A percentile compares a stretch with the other conserved stretches of the same genome.
Evolutionary conservation across 2,329 filamentous ascomycete genomes (phyloP).

Genomic region (Fusarium nodosum): DNA sequence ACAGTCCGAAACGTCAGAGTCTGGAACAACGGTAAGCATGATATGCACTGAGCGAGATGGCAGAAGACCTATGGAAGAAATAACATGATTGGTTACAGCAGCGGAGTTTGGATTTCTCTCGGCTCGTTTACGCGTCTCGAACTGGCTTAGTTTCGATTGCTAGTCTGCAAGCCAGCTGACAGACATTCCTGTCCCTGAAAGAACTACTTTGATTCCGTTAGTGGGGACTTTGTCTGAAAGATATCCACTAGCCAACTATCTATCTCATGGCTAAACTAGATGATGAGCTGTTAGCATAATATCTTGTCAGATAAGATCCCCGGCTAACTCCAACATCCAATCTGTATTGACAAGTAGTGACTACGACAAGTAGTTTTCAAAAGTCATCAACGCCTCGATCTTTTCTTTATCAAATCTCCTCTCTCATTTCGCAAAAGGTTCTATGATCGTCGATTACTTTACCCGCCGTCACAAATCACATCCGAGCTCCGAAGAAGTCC

Average conservation of each 20-base stretch:
- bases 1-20: not conserved
- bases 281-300: not conserved
- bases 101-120: conserved; percentile 15
- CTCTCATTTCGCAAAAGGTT: not conserved
- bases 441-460: not conserved
- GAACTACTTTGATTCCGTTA: not conserved
- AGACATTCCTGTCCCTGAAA: not conserved
- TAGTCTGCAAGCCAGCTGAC: not conserved
- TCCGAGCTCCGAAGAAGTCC: no score
- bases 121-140: conserved; percentile 44
- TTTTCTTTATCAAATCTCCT: not conserved
- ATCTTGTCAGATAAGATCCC: accelerated
- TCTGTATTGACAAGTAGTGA: not conserved
- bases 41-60: not conserved
- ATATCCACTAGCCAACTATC: conserved; percentile 1
- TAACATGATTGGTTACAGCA: not conserved
- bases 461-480: not conserved
- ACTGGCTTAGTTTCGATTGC: conserved; percentile 40
- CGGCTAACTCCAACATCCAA: not conserved
- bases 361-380: conserved; percentile 2
- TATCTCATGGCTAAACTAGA: no score
- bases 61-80: not conserved
- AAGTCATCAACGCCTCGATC: not conserved
- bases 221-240: not conserved
- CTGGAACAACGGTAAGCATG: not conserved